Evolutionary conservation across 139 green algal genomes (phyloP).

Genomic region (Penium margaritaceum): DNA sequence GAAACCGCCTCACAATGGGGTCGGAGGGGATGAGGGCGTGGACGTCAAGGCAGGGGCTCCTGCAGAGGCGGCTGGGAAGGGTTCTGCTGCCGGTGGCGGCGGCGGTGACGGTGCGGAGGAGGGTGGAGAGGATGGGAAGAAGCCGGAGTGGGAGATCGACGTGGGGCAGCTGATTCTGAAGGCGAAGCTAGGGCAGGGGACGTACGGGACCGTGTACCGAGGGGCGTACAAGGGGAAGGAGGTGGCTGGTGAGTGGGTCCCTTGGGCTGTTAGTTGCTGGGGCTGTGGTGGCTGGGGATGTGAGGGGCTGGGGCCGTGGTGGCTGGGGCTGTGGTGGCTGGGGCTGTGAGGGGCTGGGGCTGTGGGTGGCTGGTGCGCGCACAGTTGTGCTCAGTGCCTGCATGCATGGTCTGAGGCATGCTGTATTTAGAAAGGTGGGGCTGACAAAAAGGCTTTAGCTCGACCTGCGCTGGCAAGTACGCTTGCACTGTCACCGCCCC

Average conservation of each 20-base stretch:
- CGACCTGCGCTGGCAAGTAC: too few relatives aligned
- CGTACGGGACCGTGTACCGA: conserved; percentile 24
- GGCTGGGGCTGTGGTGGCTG: background rate
- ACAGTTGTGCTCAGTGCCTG: background rate
- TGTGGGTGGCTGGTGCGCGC: background rate
- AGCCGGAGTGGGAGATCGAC: conserved; percentile 18
- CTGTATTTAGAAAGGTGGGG: background rate
- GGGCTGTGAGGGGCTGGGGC: background rate
- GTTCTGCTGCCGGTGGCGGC: background rate
- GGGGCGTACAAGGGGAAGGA: conserved; percentile 18
- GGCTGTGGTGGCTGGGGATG: too few relatives aligned
- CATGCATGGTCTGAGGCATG: background rate
- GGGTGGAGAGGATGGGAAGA: background rate
- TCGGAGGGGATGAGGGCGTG: too few relatives aligned
- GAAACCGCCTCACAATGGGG: background rate
- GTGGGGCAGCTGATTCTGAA: conserved; percentile 5
- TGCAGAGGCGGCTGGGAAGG: background rate
- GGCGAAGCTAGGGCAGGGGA: background rate
- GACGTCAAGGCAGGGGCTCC: too few relatives aligned
- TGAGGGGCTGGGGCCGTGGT: too few relatives aligned
- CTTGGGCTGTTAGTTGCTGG: background rate
- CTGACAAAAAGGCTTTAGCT: too few relatives aligned
- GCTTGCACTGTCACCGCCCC: too few relatives aligned
- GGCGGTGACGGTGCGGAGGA: background rate
- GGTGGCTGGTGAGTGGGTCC: conserved; percentile 6